A percentile compares a stretch with the other conserved stretches of the same genome.
phyloP scores from a whole-genome alignment of 2,329 filamentous ascomycete genomes.

The Paraphoma sp. region DNA sequence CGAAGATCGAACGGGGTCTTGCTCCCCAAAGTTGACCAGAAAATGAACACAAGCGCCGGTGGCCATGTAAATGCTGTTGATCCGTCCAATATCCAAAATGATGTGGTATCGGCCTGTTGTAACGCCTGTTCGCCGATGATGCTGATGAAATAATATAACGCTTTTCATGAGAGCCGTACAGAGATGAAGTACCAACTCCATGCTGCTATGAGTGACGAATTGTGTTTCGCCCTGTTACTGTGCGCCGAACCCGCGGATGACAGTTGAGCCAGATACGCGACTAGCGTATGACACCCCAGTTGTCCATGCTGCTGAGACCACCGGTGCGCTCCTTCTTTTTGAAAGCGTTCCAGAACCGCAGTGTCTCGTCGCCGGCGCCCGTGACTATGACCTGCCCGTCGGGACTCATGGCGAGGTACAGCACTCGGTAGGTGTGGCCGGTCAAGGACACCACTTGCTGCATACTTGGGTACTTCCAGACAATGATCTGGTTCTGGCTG shows the following conservation, averaged over 20 bases:
- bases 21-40: background rate
- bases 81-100: background rate
- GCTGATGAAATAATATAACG: background rate
- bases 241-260: slow-evolving; percentile 1
- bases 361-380: slow-evolving; percentile 92
- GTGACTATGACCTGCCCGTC: slow-evolving; percentile 94
- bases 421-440: slow-evolving; percentile 93
- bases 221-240: background rate
- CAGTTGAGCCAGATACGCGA: background rate
- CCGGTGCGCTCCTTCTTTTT: slow-evolving; percentile 76
- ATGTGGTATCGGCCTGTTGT: background rate
- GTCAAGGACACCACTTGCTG: slow-evolving; percentile 94
- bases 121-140: background rate
- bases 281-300: slow-evolving; percentile 82
- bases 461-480: slow-evolving; percentile 99
- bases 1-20: background rate
- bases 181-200: background rate
- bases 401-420: slow-evolving; percentile 97
- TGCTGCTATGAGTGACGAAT: background rate
- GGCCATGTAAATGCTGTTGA: background rate
- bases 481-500: slow-evolving; percentile 97
- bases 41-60: background rate
- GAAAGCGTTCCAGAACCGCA: slow-evolving; percentile 97
- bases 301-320: slow-evolving; percentile 65
- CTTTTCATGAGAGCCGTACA: background rate